A percentile compares a stretch with the other conserved stretches of the same genome.
Evolutionary conservation across 2,329 filamentous ascomycete genomes (phyloP).

Genomic region (Xylariomycetidae sp.): DNA sequence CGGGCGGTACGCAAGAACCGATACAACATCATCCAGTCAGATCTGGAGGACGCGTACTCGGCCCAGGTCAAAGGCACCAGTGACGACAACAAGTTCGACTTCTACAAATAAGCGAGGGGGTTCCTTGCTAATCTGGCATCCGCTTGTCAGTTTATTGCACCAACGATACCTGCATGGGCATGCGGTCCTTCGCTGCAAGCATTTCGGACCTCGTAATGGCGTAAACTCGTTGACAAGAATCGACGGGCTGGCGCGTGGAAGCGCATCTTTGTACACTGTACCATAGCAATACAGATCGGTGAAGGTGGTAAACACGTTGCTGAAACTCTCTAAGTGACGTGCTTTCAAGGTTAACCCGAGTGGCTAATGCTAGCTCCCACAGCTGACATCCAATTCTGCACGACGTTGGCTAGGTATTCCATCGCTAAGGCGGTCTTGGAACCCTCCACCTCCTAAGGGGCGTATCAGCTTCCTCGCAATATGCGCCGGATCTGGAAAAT

Average conservation of each 20-base stretch:
- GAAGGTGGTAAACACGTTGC: neutral
- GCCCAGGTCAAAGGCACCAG: conserved; percentile 82
- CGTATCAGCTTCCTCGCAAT: neutral
- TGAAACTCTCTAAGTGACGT: neutral
- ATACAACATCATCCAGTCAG: conserved; percentile 97
- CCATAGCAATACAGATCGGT: conserved; percentile 8
- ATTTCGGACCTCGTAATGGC: neutral
- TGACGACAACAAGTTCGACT: conserved; percentile 75
- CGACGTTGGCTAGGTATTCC: neutral
- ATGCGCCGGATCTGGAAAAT: too few relatives aligned
- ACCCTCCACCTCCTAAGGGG: neutral
- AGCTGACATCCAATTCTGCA: neutral
- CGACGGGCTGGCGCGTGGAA: neutral
- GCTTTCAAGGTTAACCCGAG: neutral
- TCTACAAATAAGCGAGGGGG: conserved; percentile 79
- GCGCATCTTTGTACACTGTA: conserved; percentile 7
- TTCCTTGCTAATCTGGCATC: neutral
- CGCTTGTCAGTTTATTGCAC: neutral
- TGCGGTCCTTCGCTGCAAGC: neutral
- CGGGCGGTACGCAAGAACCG: conserved; percentile 93
- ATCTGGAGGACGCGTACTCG: conserved; percentile 95
- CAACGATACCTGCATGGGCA: neutral
- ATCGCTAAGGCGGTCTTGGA: neutral
- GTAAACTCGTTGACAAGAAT: neutral
- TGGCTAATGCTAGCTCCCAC: neutral